Conservation (phyloP, 345 rosid genomes). For the Brassica incana region DNA sequence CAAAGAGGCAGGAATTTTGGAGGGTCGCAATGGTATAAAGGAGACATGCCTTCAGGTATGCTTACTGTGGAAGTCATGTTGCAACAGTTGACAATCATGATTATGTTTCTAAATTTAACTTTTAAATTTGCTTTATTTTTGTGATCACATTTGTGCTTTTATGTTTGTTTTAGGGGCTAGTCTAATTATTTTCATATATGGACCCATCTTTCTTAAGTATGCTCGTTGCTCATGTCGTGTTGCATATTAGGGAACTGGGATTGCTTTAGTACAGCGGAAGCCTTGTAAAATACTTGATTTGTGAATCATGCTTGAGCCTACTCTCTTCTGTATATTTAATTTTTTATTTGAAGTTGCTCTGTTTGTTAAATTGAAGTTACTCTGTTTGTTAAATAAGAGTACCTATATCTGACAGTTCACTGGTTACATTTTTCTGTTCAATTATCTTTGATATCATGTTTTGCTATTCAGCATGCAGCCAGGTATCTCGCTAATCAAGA, state of each 20-base stretch:
- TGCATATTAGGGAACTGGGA: slow-evolving; percentile 13
- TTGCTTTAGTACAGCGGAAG: slow-evolving; percentile 23
- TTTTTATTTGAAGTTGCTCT: background rate
- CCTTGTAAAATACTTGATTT: slow-evolving; percentile 8
- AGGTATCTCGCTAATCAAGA: slow-evolving; percentile 98
- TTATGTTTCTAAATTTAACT: slow-evolving; percentile 1
- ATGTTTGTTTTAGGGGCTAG: slow-evolving; percentile 5
- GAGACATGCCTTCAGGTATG: slow-evolving; percentile 98
- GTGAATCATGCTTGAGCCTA: slow-evolving; percentile 23
- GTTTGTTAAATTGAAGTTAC: background rate
- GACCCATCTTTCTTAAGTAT: slow-evolving; percentile 20
- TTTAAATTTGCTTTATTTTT: background rate
- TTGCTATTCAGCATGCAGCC: slow-evolving; percentile 82
- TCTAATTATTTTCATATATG: slow-evolving; percentile 10
- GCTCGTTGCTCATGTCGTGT: slow-evolving; percentile 16
- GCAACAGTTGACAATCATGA: background rate
- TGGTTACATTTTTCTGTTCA: background rate
- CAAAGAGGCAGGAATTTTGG: slow-evolving; percentile 99
- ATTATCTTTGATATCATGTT: slow-evolving; percentile 28
- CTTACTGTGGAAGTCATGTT: slow-evolving; percentile 23
- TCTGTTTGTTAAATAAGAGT: slow-evolving; percentile 5
- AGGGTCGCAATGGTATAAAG: slow-evolving; percentile 99
- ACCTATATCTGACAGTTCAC: slow-evolving; percentile 12
- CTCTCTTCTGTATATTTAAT: background rate
- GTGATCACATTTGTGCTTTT: slow-evolving; percentile 14